Evolutionary conservation across 306 rosid genomes (phyloP).

Genomic region (Astragalus membranaceus): DNA sequence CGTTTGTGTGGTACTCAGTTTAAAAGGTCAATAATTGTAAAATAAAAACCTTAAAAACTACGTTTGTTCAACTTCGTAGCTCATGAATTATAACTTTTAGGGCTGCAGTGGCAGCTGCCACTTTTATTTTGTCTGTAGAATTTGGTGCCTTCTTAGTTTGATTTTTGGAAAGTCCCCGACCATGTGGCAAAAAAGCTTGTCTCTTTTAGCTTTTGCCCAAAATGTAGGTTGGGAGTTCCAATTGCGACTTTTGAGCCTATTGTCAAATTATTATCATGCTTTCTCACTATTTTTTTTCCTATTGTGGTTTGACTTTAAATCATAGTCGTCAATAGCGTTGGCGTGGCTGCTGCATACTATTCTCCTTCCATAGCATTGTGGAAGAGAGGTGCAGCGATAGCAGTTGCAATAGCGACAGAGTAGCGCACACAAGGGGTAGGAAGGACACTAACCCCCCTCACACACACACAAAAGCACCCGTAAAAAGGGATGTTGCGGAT

Average conservation of each 20-base stretch:
- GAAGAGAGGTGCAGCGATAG: too few relatives aligned
- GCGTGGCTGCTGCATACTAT: too few relatives aligned
- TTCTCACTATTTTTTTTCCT: neutral
- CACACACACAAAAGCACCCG: too few relatives aligned
- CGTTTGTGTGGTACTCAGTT: neutral
- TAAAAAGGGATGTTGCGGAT: too few relatives aligned
- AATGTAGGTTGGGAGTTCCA: neutral
- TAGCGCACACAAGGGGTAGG: too few relatives aligned
- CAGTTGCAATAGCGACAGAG: too few relatives aligned
- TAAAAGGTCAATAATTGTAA: constrained; percentile 6
- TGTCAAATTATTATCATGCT: neutral
- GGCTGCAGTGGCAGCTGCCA: neutral
- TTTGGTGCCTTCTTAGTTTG: neutral
- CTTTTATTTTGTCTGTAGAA: neutral
- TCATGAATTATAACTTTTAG: neutral
- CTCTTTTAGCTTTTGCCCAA: neutral
- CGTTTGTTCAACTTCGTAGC: neutral
- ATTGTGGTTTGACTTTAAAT: too few relatives aligned
- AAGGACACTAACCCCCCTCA: too few relatives aligned
- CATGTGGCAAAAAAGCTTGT: neutral
- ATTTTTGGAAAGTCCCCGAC: neutral
- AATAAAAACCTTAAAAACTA: neutral
- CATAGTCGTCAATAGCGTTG: too few relatives aligned
- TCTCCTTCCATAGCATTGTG: too few relatives aligned
- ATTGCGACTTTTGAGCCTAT: neutral